Conservation (phyloP, 2,329 filamentous ascomycete species). For the Cytospora chrysosperma region DNA sequence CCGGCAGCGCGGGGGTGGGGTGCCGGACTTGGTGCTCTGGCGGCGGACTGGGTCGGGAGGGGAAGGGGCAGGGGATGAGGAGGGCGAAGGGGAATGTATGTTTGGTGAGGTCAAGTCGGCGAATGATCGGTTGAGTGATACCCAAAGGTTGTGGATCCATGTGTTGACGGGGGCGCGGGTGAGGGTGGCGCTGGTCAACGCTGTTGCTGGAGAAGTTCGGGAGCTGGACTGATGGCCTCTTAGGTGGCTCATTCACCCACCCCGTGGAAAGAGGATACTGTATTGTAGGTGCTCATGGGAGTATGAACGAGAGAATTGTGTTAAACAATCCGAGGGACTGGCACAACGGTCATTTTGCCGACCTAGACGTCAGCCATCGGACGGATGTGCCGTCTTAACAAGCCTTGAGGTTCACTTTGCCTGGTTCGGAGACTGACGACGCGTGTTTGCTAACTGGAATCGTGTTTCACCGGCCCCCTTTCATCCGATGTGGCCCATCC, state of each 20-base stretch:
- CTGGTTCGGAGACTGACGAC: too few species aligned
- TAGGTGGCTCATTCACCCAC: background rate
- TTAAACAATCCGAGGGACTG: too few species aligned
- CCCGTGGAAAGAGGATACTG: too few species aligned
- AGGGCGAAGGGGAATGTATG: slow-evolving; percentile 58
- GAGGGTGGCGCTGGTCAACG: slow-evolving; percentile 76
- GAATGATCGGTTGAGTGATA: slow-evolving; percentile 94
- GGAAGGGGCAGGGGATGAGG: slow-evolving; percentile 26
- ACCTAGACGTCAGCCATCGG: too few species aligned
- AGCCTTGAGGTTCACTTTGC: too few species aligned
- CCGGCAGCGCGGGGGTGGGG: slow-evolving; percentile 76
- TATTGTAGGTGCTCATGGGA: background rate
- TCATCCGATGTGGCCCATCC: background rate
- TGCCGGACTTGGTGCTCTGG: slow-evolving; percentile 94
- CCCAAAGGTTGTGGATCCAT: slow-evolving; percentile 95
- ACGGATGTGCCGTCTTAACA: too few species aligned
- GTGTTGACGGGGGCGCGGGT: slow-evolving; percentile 83
- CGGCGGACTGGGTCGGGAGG: slow-evolving; percentile 45
- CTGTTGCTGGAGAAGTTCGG: slow-evolving; percentile 53
- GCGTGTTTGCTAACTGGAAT: too few species aligned
- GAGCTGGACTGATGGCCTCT: slow-evolving; percentile 38
- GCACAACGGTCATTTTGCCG: too few species aligned
- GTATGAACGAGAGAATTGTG: background rate
- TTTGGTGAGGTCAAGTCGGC: slow-evolving; percentile 79
- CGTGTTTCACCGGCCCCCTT: background rate